Evolutionary conservation across 805 yeast species (phyloP), one percentile per base, ranked within the genome.

Genomic region (Saccharomycopsis synnaedendra): DNA sequence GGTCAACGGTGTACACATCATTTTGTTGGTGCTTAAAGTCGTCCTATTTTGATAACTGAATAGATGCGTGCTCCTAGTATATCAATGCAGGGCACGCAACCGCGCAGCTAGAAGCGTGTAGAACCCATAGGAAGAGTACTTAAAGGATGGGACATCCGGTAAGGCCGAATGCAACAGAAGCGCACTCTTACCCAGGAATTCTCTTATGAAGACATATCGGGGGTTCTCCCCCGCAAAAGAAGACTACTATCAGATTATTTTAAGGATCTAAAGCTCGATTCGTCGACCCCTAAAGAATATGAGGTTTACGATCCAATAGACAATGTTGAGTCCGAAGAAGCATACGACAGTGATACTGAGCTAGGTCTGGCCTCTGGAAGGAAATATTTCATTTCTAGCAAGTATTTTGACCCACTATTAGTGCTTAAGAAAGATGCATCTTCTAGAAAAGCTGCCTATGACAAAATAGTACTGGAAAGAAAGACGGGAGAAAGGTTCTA

Each of bases 301-400:
- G 19, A 19, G 19, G 19, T 19, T 19, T 19, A 19, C 19, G 19
- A 19, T 19, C 2, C 19, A 2, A 19, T 19, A 19, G 19, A 19
- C 19, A 19, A 19, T 19, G 19, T 19, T 19, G 19, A 19, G 2
- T 19, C 19, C 19, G 19, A 19, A 19, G 19, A 19, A 19, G 19
- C 19, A 19, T 19, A 19, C 19, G 19, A 19, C 19, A 19, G 19
- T 19, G 19, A 19, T 19, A 19, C 19, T 19, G 19, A 19, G 19
- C 19, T 19, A 19, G 19, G 19, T 19, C 19, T 19, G 19, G 19
- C 19, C 19, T 19, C 19, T 19, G 19, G 19, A 19, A 19, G 29
- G 7, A 33, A 39, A 9, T 47, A 43, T 33, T 47, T 38, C 43
- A 48, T 48, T 32, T 37, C 51, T 9, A 48, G 44, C 31, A 48